These are phyloP conservation scores for Sextonia rubra DNA, from an alignment of 164 flowering plant genomes.

Conservation along the genomic window DNA sequence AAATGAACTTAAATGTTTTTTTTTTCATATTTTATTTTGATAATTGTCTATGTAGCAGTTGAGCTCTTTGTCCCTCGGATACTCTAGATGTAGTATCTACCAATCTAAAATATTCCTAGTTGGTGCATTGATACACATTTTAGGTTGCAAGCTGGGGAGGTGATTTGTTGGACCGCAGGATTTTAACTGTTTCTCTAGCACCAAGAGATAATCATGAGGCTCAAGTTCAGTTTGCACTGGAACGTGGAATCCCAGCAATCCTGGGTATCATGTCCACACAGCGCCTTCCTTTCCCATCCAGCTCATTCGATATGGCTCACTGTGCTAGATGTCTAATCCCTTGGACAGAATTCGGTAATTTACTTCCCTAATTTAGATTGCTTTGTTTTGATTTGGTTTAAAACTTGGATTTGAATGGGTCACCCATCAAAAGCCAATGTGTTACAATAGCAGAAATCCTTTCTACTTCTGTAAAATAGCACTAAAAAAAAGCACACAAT, in stretches of 20 bases:
- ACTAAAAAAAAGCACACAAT: too few relatives aligned
- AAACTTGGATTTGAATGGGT: too few relatives aligned
- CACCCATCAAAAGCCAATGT: too few relatives aligned
- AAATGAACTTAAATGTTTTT: too few relatives aligned
- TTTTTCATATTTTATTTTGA: too few relatives aligned
- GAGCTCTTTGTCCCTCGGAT: too few relatives aligned
- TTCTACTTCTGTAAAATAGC: too few relatives aligned
- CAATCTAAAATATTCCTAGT: too few relatives aligned
- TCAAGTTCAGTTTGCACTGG: constrained; percentile 96
- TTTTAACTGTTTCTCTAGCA: constrained; percentile 89
- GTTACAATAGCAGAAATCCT: too few relatives aligned
- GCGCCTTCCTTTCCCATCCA: constrained; percentile 94
- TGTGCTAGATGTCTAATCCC: constrained; percentile 99
- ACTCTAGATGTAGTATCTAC: too few relatives aligned
- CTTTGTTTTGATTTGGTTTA: too few relatives aligned
- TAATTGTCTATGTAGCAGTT: too few relatives aligned
- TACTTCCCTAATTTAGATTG: neutral
- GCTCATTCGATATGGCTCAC: constrained; percentile 98
- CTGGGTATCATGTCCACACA: constrained; percentile 95
- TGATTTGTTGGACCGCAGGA: constrained; percentile 84
- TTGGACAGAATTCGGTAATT: constrained; percentile 94
- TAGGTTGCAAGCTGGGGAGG: constrained; percentile 99
- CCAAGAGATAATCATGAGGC: constrained; percentile 99
- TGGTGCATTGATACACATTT: neutral
- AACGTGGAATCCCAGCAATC: constrained; percentile 98